Base-by-base conservation (phyloP, 306 rosid genomes). In the Fagus sylvatica region DNA sequence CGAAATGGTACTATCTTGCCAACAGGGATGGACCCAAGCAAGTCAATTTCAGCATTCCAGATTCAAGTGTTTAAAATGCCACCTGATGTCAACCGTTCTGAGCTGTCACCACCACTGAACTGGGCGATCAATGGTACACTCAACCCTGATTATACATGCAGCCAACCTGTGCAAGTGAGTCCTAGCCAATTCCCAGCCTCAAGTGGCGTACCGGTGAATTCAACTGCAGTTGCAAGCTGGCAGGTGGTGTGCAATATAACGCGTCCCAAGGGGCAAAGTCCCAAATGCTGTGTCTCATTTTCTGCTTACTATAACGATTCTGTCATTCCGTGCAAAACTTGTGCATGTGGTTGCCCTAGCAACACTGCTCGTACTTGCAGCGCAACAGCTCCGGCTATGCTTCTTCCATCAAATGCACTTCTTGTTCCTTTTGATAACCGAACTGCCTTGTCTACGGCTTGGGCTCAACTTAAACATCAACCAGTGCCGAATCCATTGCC, bases 201-300 rank as follows among this genome's bases (percentile, higher is more conserved):
- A 1, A 73, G 87, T 0, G 97, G 99, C 53, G 73, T 96, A 53
- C 96, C 91, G 0, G 64, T 75, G 2, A 91, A 90, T 74, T 81
- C 88, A 48, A 78, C 96, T 71, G 98, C 90, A 12, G 84, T 96
- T 16, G 98, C 97, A 6, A 96, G 97, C 78, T 96, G 99, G 99
- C 99, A 96, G 87, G 89, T 96, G 72, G 97, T 96, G 76, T 96
- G 99, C 86, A 96, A 96, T 71, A 89, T 96, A 49, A 91, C 99
- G 8, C 84, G 79, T 36, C 79, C 84, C 80, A 85, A 88, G 76
- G 80, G 82, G 6, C 41, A 86, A 33, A 7, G 71, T 34, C 92
- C 91, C 4, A 96, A 85, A 87, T 96, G 99, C 74, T 96, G 99
- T 37, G 96, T 96, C 76, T 96, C 99, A 0, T 96, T 93, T 82